Conservation (phyloP, 371 early-diverging fungal genomes). For the Mortierella sp. region DNA sequence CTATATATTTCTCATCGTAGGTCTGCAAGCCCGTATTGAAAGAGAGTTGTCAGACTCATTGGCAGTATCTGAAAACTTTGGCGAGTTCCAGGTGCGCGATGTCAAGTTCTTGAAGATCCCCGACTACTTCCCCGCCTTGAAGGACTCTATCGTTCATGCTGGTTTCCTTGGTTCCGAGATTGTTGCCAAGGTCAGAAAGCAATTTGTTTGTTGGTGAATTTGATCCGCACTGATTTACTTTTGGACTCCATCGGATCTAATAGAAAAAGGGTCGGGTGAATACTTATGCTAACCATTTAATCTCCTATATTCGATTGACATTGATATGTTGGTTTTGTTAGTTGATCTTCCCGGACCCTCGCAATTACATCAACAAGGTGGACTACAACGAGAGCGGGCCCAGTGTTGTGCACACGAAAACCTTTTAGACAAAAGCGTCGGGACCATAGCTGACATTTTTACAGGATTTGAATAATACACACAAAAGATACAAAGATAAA, state of each 20-base stretch:
- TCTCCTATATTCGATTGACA: constrained; percentile 19
- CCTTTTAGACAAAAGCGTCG: constrained; percentile 42
- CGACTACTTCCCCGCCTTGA: constrained; percentile 81
- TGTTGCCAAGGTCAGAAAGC: constrained; percentile 80
- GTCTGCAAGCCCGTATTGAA: constrained; percentile 73
- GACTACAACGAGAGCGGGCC: constrained; percentile 89
- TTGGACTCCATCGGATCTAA: background rate
- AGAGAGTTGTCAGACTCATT: constrained; percentile 66
- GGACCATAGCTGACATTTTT: background rate
- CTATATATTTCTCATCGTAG: constrained; percentile 25
- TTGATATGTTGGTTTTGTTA: constrained; percentile 45
- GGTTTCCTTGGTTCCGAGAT: constrained; percentile 84
- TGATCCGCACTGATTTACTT: background rate
- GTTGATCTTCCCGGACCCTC: constrained; percentile 78
- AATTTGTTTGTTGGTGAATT: background rate
- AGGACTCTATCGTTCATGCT: constrained; percentile 75
- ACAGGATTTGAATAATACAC: background rate
- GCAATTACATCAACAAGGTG: constrained; percentile 82
- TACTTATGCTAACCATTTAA: background rate
- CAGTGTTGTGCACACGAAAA: constrained; percentile 74
- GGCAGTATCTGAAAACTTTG: constrained; percentile 79
- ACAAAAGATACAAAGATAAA: background rate
- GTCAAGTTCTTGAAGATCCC: constrained; percentile 80
- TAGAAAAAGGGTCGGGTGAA: background rate
- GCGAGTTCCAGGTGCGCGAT: constrained; percentile 83